Conservation (phyloP, 331 rosid genomes). For the Quercus phellos region DNA sequence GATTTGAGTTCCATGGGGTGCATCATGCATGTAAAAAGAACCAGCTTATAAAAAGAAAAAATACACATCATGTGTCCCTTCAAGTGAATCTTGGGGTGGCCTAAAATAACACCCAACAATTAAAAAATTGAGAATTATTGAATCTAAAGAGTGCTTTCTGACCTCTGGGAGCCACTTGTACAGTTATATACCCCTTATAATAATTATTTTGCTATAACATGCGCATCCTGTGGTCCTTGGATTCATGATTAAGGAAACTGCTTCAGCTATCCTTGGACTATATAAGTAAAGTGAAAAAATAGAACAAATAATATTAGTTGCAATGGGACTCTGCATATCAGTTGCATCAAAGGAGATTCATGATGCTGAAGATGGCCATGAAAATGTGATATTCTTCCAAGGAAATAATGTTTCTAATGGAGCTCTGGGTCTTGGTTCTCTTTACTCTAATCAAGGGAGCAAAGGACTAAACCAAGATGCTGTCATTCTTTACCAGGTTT, state of each 20-base stretch:
- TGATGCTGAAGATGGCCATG: conserved; percentile 32
- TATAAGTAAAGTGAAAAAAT: background rate
- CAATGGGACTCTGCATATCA: conserved; percentile 51
- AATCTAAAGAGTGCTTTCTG: conserved; percentile 2
- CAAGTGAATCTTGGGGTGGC: conserved; percentile 17
- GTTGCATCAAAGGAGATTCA: conserved; percentile 43
- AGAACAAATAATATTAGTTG: background rate
- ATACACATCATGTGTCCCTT: background rate
- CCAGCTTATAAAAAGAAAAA: background rate
- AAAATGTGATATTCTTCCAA: conserved; percentile 30
- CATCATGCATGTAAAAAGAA: background rate
- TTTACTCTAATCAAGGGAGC: conserved; percentile 49
- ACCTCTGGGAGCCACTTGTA: conserved; percentile 15
- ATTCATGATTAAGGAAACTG: conserved; percentile 1
- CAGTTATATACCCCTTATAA: background rate
- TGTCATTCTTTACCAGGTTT: conserved; percentile 57
- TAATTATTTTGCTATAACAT: background rate
- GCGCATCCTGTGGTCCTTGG: conserved; percentile 10
- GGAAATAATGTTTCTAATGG: conserved; percentile 6
- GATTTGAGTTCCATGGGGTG: background rate
- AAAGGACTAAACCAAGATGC: conserved; percentile 75
- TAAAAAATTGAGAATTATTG: background rate
- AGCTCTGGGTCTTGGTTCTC: conserved; percentile 28
- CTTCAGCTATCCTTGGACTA: background rate
- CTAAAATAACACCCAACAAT: background rate